Evolutionary conservation across 2,329 filamentous ascomycete genomes (phyloP).

Genomic region (Colletotrichum liriopes): DNA sequence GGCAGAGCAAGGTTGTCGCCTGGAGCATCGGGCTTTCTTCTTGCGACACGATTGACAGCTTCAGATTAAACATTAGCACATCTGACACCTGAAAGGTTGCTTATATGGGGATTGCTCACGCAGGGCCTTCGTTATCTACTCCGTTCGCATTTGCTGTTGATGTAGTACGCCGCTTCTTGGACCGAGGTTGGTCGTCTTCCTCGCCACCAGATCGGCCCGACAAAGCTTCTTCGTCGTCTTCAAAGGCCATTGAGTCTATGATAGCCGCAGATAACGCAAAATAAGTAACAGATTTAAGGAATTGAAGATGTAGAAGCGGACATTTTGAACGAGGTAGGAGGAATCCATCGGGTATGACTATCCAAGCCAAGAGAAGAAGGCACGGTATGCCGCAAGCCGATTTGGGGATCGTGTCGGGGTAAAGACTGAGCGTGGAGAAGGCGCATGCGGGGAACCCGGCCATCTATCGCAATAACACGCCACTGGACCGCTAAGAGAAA

Average conservation of each 20-base stretch:
- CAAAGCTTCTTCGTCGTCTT: constrained; percentile 26
- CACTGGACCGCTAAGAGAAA: too few species aligned
- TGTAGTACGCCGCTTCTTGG: constrained; percentile 25
- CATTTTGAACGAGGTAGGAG: constrained; percentile 10
- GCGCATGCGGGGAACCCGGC: too few species aligned
- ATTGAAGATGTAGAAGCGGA: background rate
- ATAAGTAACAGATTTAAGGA: background rate
- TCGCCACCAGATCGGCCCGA: constrained; percentile 28
- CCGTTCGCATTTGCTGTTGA: constrained; percentile 19
- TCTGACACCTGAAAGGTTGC: too few species aligned
- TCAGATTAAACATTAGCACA: constrained; percentile 13
- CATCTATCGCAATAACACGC: too few species aligned
- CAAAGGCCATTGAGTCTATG: background rate
- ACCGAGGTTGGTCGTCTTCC: constrained; percentile 15
- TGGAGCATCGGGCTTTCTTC: constrained; percentile 62
- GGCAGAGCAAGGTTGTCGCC: constrained; percentile 60
- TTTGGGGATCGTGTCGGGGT: constrained; percentile 6
- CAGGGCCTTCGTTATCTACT: constrained; percentile 18
- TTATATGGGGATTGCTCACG: background rate
- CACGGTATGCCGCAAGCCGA: constrained; percentile 1
- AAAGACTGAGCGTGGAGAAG: background rate
- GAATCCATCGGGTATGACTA: background rate
- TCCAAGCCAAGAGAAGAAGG: constrained; percentile 1
- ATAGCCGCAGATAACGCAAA: background rate
- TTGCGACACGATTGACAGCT: constrained; percentile 60